Evolutionary conservation across 2,329 filamentous ascomycete genomes (phyloP), one percentile per base, ranked within the genome.

Genomic region (Exophiala sp.): DNA sequence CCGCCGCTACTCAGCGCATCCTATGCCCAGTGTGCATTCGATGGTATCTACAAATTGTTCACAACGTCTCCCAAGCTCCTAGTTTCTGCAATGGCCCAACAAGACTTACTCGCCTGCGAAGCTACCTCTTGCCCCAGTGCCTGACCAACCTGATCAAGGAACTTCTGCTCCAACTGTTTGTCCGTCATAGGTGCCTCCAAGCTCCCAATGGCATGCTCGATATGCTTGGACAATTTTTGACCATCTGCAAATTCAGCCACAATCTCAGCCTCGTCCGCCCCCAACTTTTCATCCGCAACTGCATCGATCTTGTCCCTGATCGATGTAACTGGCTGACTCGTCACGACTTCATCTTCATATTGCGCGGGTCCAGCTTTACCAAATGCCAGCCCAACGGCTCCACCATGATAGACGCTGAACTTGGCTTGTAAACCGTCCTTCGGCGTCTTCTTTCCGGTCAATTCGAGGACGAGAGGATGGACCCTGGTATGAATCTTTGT

Each of bases 401-500:
- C 74, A 4, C 77, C 78, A 58, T 82, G 78, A 57, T 76, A 82
- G 16, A 81, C 76, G 50, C 77, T 79, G 60, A 82, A 82, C 43
- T 82, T 82, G 2, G 69, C 75, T 62, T 80, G 75, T 1, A 82
- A 66, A 0, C 77, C 78, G 47, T 77, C 75, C 49, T 70, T 70
- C 0, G 79, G 79, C 5, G 65, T 67, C 8, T 68, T 73, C 64
- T 81, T 80, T 1, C 75, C 76, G 0, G 78, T 81, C 21, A 82
- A 67, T 44, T 80, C 74, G 3, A 82, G 62, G 1, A 81, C 78
- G 7, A 80, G 69, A 0, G 76, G 77, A 63, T 82, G 77, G 0
- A 80, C 78, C 18, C 65, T 66, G 4, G 72, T 62, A n/a, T 73
- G 64, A 0, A 80, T 70, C 11, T 60, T 66, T 52, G 70, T 63